These are phyloP conservation scores for Lactarius sanguifluus DNA, from an alignment of 768 basidiomycete genomes.

Conservation along the genomic window DNA sequence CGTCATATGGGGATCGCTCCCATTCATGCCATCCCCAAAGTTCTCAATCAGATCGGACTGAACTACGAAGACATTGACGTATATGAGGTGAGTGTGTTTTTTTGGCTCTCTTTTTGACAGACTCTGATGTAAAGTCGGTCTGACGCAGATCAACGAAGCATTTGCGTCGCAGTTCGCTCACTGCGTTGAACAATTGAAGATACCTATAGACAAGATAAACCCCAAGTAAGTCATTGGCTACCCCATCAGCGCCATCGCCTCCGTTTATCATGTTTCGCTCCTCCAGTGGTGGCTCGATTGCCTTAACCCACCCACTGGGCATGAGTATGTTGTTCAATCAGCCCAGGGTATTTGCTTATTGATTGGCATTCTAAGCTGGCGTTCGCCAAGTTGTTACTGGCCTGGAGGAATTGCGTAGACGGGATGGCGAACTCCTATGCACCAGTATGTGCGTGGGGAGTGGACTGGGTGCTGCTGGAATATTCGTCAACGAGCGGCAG, in stretches of 20 bases:
- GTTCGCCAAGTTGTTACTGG: conserved; percentile 86
- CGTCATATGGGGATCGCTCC: conserved; percentile 79
- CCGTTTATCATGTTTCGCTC: conserved; percentile 14
- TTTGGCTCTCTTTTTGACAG: not conserved
- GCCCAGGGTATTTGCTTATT: conserved; percentile 27
- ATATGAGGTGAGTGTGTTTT: conserved; percentile 56
- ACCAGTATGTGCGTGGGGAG: conserved; percentile 84
- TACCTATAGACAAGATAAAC: conserved; percentile 82
- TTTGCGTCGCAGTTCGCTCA: conserved; percentile 95
- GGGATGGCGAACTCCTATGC: conserved; percentile 66
- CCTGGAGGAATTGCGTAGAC: conserved; percentile 75
- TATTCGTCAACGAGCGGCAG: conserved; percentile 67
- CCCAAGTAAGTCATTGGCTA: conserved; percentile 59
- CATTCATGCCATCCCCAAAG: conserved; percentile 66
- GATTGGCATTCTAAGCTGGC: conserved; percentile 52
- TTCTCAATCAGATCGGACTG: conserved; percentile 60
- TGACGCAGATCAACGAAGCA: conserved; percentile 75
- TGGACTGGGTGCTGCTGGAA: conserved; percentile 85
- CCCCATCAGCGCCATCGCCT: not conserved
- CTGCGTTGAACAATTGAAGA: conserved; percentile 75
- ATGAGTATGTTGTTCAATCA: conserved; percentile 58
- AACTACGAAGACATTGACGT: conserved; percentile 72
- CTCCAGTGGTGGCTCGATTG: conserved; percentile 79
- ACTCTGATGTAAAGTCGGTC: not conserved
- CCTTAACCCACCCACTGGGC: conserved; percentile 77